These are phyloP conservation scores for Amanita exitialis DNA, from an alignment of 768 basidiomycete species.

Conservation along the genomic window DNA sequence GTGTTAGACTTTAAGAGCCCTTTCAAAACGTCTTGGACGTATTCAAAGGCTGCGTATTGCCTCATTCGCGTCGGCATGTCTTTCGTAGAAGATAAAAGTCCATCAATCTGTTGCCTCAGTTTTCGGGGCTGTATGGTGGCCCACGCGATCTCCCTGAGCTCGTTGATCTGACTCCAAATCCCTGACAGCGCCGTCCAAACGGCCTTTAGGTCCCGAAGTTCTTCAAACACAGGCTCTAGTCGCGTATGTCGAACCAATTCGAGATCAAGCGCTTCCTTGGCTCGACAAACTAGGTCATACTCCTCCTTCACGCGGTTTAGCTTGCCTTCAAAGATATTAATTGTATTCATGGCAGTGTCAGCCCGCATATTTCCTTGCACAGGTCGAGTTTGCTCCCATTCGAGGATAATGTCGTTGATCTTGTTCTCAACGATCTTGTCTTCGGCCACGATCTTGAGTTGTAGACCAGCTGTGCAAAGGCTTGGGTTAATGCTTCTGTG, in stretches of 20 bases:
- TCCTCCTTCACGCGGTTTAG: constrained; percentile 86
- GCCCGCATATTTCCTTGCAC: constrained; percentile 96
- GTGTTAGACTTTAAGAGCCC: constrained; percentile 84
- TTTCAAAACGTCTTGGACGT: constrained; percentile 85
- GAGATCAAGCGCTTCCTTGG: constrained; percentile 94
- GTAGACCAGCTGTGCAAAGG: constrained; percentile 67
- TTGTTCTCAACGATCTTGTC: constrained; percentile 97
- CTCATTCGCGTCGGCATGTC: constrained; percentile 99
- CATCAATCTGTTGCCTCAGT: constrained; percentile 87
- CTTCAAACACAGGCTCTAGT: constrained; percentile 89
- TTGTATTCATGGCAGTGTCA: constrained; percentile 92
- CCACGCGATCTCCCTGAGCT: constrained; percentile 85
- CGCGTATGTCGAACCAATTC: constrained; percentile 86
- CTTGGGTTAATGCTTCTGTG: not conserved
- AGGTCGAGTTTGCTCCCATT: constrained; percentile 95
- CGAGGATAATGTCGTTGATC: constrained; percentile 79
- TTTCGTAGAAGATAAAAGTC: constrained; percentile 85
- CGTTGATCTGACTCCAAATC: constrained; percentile 89
- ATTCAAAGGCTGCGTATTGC: constrained; percentile 98
- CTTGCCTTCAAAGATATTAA: constrained; percentile 91
- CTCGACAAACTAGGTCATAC: constrained; percentile 89
- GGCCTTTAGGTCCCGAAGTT: constrained; percentile 90
- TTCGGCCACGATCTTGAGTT: constrained; percentile 98
- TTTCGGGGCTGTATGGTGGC: constrained; percentile 91
- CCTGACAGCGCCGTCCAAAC: constrained; percentile 99